Percentiles rank a stretch among this genome's conserved stretches.
These are phyloP conservation scores for Stachybotrys echinatus DNA, from an alignment of 2,329 filamentous ascomycete species.

Conservation along the genomic window DNA sequence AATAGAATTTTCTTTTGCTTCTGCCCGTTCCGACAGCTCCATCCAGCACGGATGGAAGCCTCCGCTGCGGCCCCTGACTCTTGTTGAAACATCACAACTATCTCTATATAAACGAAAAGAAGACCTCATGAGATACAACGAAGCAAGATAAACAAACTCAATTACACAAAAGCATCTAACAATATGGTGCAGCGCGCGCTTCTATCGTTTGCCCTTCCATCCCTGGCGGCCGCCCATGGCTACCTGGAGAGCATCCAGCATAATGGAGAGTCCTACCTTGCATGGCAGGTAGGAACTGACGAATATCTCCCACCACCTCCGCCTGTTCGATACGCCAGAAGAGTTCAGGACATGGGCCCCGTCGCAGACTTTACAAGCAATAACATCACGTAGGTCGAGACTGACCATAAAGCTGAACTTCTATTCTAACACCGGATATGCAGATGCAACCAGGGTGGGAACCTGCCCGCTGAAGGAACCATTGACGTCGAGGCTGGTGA, in stretches of 20 bases:
- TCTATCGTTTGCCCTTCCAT: background rate
- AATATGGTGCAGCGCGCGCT: background rate
- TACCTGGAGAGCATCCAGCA: background rate
- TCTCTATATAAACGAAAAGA: background rate
- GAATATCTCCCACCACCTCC: background rate
- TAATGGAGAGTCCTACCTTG: background rate
- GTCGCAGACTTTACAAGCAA: background rate
- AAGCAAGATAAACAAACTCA: background rate
- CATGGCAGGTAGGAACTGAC: background rate
- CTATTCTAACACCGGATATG: background rate
- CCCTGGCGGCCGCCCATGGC: background rate
- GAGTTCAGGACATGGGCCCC: background rate
- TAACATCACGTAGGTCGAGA: background rate
- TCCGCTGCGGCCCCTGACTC: background rate
- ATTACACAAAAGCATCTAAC: background rate
- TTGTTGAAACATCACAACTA: background rate
- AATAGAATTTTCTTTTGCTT: too few species aligned
- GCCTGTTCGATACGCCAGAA: background rate
- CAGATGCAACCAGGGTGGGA: slow-evolving; percentile 1
- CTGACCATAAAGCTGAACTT: background rate
- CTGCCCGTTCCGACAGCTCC: background rate
- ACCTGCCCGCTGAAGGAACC: background rate
- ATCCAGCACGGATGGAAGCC: background rate
- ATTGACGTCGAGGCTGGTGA: background rate
- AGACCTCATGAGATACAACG: background rate